Evolutionary conservation across 768 basidiomycete genomes (phyloP).

Genomic region (Lactarius evosmus): DNA sequence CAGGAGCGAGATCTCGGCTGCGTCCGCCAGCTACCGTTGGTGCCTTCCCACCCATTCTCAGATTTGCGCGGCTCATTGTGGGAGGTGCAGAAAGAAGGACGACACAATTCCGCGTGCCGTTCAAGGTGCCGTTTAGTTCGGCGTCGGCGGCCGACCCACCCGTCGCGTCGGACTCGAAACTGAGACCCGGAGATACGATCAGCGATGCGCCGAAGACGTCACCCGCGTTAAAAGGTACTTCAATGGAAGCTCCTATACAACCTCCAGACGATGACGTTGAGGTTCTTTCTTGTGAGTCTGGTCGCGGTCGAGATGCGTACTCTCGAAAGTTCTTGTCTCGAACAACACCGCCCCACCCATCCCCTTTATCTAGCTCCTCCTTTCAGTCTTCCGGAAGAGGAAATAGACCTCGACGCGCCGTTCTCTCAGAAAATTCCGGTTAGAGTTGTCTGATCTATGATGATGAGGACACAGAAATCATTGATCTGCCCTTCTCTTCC

Average conservation of each 20-base stretch:
- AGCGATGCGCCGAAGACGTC: background rate
- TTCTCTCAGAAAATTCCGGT: conserved; percentile 47
- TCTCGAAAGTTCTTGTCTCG: background rate
- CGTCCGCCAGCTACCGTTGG: background rate
- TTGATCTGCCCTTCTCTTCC: background rate
- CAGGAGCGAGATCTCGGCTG: conserved; percentile 7
- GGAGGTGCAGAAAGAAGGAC: background rate
- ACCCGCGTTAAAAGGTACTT: background rate
- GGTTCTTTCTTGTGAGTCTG: conserved; percentile 33
- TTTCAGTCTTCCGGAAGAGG: conserved; percentile 33
- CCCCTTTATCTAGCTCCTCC: conserved; percentile 8
- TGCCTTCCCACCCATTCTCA: background rate
- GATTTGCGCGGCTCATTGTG: background rate
- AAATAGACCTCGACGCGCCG: conserved; percentile 39
- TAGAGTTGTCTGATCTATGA: conserved; percentile 1
- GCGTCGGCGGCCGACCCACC: background rate
- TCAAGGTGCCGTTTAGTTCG: conserved; percentile 32
- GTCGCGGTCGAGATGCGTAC: conserved; percentile 32
- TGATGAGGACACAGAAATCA: background rate
- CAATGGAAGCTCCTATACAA: conserved; percentile 1
- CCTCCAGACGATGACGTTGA: conserved; percentile 22
- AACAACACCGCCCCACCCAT: background rate
- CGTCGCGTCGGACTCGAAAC: background rate
- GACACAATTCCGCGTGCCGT: conserved; percentile 35
- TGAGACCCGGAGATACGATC: background rate